phyloP scores from a whole-genome alignment of 306 rosid species.

The Sicyos edulis region DNA sequence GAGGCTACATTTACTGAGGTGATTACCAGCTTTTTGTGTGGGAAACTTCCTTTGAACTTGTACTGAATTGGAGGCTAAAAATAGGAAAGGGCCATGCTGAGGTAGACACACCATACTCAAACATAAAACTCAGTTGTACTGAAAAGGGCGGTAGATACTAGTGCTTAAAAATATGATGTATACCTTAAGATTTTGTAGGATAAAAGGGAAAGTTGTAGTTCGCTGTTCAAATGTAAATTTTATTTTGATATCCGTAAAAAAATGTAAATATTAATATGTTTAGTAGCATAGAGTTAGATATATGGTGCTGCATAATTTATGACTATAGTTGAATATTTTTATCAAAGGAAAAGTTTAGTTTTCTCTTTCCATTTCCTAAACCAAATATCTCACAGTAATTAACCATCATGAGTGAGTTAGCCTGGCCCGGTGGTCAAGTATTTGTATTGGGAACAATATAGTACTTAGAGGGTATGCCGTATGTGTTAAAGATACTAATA shows the following conservation, averaged over 20 bases:
- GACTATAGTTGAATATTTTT: background rate
- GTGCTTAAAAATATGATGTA: background rate
- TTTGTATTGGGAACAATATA: no score
- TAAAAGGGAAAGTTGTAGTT: no score
- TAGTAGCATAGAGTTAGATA: background rate
- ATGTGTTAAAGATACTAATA: no score
- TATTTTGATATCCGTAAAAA: background rate
- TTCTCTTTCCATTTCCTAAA: background rate
- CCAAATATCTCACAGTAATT: background rate
- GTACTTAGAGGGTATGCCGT: no score
- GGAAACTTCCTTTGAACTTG: conserved; percentile 2
- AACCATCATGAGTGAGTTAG: no score
- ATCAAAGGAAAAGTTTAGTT: background rate
- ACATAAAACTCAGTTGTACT: background rate
- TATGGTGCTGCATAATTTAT: background rate
- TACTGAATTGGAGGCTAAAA: background rate
- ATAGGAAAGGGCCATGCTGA: background rate
- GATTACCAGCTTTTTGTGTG: background rate
- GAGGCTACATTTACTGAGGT: conserved; percentile 2
- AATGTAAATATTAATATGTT: background rate
- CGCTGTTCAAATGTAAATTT: no score
- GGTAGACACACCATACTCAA: background rate
- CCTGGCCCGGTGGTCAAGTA: no score
- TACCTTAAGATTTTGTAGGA: background rate
- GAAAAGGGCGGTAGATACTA: background rate